These are phyloP conservation scores for Rhodotorula sp. DNA, from an alignment of 1,284 basidiomycete genomes.

Conservation along the genomic window DNA sequence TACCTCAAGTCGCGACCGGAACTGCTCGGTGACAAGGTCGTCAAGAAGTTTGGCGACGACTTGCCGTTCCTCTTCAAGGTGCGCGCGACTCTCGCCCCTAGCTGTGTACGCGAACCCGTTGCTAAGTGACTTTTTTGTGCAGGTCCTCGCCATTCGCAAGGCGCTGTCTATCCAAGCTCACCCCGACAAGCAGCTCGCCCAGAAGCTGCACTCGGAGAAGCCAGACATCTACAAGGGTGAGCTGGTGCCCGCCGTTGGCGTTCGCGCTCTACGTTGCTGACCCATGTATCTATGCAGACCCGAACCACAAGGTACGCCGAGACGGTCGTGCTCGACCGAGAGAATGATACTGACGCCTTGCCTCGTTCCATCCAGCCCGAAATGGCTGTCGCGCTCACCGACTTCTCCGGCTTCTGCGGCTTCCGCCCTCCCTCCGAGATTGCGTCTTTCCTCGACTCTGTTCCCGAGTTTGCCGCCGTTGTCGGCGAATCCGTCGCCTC, in stretches of 20 bases:
- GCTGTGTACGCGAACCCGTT: background rate
- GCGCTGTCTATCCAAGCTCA: constrained; percentile 96
- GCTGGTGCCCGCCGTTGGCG: constrained; percentile 23
- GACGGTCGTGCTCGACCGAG: no score
- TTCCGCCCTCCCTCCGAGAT: constrained; percentile 78
- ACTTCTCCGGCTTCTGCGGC: constrained; percentile 87
- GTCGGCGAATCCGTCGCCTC: constrained; percentile 60
- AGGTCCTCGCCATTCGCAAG: constrained; percentile 76
- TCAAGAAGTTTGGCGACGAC: constrained; percentile 63
- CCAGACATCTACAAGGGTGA: constrained; percentile 87
- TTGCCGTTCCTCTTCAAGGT: constrained; percentile 93
- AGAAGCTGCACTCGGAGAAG: constrained; percentile 67
- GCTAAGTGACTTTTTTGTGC: background rate
- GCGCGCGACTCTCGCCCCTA: background rate
- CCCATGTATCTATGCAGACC: constrained; percentile 56
- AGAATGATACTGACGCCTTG: background rate
- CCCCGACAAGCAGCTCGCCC: constrained; percentile 86
- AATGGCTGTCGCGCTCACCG: constrained; percentile 92
- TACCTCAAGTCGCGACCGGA: constrained; percentile 65
- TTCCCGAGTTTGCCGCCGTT: constrained; percentile 74
- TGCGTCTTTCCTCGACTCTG: constrained; percentile 61
- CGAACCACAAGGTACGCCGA: constrained; percentile 71
- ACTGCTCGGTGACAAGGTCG: constrained; percentile 63
- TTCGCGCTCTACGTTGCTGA: background rate
- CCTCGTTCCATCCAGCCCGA: constrained; percentile 63